Conservation (phyloP, 2,329 filamentous ascomycete species). For the Pseudogymnoascus sp. region DNA sequence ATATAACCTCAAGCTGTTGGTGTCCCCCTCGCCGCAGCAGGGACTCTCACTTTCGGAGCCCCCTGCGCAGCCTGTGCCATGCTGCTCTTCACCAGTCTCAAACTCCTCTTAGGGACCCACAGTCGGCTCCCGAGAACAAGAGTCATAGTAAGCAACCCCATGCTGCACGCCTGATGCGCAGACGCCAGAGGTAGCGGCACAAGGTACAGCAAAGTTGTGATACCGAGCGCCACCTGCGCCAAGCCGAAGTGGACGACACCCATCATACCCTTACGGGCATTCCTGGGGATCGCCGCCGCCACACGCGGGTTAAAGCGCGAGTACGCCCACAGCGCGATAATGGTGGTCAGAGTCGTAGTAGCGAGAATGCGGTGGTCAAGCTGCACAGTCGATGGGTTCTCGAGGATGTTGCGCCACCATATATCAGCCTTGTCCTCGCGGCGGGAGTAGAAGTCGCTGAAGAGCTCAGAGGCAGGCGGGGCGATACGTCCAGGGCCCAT, state of each 20-base stretch:
- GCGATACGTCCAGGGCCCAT: conserved; percentile 74
- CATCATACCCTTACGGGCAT: conserved; percentile 59
- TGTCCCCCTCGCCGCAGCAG: neutral
- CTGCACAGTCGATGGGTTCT: conserved; percentile 93
- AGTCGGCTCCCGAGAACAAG: conserved; percentile 71
- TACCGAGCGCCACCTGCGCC: conserved; percentile 77
- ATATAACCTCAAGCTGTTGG: neutral
- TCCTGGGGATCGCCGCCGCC: conserved; percentile 48
- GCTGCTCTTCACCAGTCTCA: conserved; percentile 45
- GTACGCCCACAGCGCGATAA: conserved; percentile 75
- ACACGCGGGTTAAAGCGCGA: conserved; percentile 55
- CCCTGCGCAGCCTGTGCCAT: conserved; percentile 15
- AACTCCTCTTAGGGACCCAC: conserved; percentile 59
- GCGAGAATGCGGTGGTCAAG: conserved; percentile 91
- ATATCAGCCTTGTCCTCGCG: conserved; percentile 70
- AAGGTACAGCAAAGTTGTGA: conserved; percentile 85
- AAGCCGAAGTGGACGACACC: conserved; percentile 77
- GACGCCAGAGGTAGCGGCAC: conserved; percentile 83
- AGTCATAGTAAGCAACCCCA: conserved; percentile 75
- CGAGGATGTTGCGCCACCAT: conserved; percentile 95
- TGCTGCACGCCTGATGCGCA: conserved; percentile 81
- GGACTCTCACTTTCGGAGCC: neutral
- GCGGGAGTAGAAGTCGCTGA: conserved; percentile 77
- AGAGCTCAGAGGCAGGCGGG: conserved; percentile 74
- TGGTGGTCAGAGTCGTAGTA: conserved; percentile 73